Base-by-base conservation (phyloP, 306 rosid genomes). In the Arachis hypogaea region DNA sequence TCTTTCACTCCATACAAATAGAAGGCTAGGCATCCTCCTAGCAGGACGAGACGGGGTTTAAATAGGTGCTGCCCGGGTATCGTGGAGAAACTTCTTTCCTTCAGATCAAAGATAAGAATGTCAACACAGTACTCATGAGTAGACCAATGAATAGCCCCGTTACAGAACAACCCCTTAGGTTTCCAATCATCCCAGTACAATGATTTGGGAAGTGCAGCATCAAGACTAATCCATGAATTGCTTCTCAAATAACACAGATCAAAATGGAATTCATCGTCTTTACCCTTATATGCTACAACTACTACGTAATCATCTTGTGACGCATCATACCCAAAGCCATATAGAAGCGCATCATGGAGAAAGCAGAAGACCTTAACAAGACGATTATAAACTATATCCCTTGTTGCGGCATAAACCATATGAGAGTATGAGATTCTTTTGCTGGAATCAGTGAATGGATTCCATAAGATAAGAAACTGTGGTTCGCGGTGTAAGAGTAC, bases 271-370 rank as follows among this genome's bases (percentile, higher is more conserved):
- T 46, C 51, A 9, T 3, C 12, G 9, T 49, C 12, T 4, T 12
- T 4, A 49, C 12, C 55, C 16, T n/a, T 11, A n/a, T 30, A 50
- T 8, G 5, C 47, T 40, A 9, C 9, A 41, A 63, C 56, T 22
- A 74, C 63, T 44, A 74, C 41, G 12, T 51, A 74, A 18, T 74
- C 78, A 63, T 74, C 18, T 0, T 9, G 42, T 12, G 58, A 76
- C 1, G 41, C 7, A 5, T 67, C 80, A 33, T 67, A 59, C 4
- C 74, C 74, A 36, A 74, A 74, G n/a, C 78, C 71, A 74, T 7
- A 44, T 0, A 29, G 30, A 55, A 7, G 12, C 1, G 10, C 0
- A 0, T 11, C 11, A 12, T 5, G 6, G 6, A 5, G 46, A 43
- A 43, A 0, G 6, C 6, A 3, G 2, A 0, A 50, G 5, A 4